Evolutionary conservation across 2,329 filamentous ascomycete species (phyloP), one percentile per base, ranked within the genome.

Genomic region (Pseudopyricularia javanii): DNA sequence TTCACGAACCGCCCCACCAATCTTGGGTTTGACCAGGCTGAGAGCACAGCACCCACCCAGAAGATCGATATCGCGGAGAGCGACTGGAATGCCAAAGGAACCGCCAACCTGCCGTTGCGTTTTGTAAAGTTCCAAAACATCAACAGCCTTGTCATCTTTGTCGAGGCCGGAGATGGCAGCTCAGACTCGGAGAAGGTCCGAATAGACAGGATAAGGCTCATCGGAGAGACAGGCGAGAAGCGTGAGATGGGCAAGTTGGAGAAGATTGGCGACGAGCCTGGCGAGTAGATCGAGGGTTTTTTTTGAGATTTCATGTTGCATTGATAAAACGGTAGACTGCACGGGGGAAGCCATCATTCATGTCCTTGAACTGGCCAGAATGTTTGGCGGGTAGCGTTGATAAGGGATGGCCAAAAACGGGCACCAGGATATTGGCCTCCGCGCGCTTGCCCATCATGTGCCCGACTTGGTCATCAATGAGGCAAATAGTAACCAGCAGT

Each of bases 81-180:
- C 51, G 88, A 95, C 63, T 98, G 93, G 91, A 87, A 90, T 66
- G 73, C 76, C 47, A 81, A 87, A 14, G 85, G 83, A 51, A 91
- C 88, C 8, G 85, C 82, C 14, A 86, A 76, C 61, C 71, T 91
- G 52, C 70, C 78, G 47, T 71, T 97, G 61, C 86, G 91, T 14
- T 96, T 91, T 63, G 93, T 98, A 70, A 96, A 96, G 72, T 98
- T 97, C 74, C 93, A 97, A 71, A 94, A 90, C 64, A 86, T 96
- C 52, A 86, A 82, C 55, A 93, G 84, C 56, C 65, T 98, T 61
- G 85, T 95, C 17, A 61, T 98, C 11, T 98, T 96, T 66, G 83
- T 98, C 33, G 86, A 87, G 52, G 85, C 94, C 64, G 91, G 90
- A 2, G 87, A 91, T 53, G 84, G 83, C 17, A 45, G 22, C 50